Base-by-base conservation (phyloP, 768 basidiomycete genomes). In the Psilocybe cyanescens region DNA sequence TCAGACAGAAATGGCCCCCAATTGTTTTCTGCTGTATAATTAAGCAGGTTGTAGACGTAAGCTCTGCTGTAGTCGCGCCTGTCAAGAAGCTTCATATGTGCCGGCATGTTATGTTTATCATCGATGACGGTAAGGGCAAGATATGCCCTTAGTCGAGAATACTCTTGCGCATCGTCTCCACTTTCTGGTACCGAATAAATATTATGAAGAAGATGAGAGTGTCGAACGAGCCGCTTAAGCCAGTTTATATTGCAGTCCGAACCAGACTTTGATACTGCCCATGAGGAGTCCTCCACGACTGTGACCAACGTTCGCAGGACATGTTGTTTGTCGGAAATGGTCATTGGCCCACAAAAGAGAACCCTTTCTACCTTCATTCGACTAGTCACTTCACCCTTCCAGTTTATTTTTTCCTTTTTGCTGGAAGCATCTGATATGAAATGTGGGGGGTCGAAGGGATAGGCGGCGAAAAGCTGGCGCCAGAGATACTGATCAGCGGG, bases 381-480 rank as follows among this genome's bases (percentile, higher is more conserved):
- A 19, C 66, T 68, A 53, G 76, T 76, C 30, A 84, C 72, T 63
- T 79, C 72, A 16, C 62, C 63, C 67, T 71, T 74, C 74, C 77
- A 78, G 59, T 77, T 58, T 56, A 68, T 60, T 46, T 51, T 47
- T 28, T 56, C 58, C 56, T 45, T 58, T 49, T 44, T 61, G 57
- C 39, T 37, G 50, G 54, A 33, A 57, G 50, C 62, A 53, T 66
- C 64, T 52, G 52, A 44, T n/a, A 75, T 68, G 45, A 70, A 59
- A 14, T 84, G 77, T n/a, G 88, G 88, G 67, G 89, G 84, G 68
- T 92, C 91, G 71, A 90, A 91, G 5, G 82, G 79, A 50, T 74
- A 69, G 24, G 74, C 58, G 41, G 89, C 81, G 72, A 88, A 91
- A 55, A 91, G 76, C 55, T 83, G 76, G 56, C 86, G 85, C 90